Evolutionary conservation across 495 filamentous ascomycete genomes (phyloP).

Genomic region (Aspergillus mulundensis): DNA sequence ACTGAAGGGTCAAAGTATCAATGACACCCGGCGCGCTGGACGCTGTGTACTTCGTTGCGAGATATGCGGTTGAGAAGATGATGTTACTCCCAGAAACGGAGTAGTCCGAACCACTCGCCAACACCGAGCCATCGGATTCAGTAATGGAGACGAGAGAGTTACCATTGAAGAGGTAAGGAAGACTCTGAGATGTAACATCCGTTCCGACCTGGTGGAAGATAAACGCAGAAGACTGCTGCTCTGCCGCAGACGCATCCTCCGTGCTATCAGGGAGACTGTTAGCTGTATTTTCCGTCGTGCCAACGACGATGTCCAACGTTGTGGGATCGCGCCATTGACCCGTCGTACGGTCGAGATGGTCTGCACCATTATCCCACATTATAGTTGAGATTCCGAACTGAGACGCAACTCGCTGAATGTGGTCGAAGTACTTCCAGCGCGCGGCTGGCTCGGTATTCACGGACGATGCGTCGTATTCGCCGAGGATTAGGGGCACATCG

Average conservation of each 20-base stretch:
- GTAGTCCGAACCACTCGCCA: slow-evolving; percentile 42
- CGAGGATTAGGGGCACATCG: slow-evolving; percentile 51
- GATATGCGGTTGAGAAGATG: slow-evolving; percentile 45
- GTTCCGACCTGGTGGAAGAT: slow-evolving; percentile 53
- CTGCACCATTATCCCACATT: slow-evolving; percentile 56
- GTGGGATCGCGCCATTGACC: slow-evolving; percentile 49
- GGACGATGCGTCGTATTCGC: slow-evolving; percentile 54
- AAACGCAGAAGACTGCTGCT: slow-evolving; percentile 48
- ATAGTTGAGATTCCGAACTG: slow-evolving; percentile 45
- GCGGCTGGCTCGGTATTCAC: slow-evolving; percentile 49
- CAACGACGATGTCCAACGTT: slow-evolving; percentile 42
- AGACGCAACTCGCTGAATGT: slow-evolving; percentile 44
- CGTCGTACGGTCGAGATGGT: slow-evolving; percentile 38
- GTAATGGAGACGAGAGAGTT: slow-evolving; percentile 48
- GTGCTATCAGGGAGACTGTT: slow-evolving; percentile 56
- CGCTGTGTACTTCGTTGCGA: slow-evolving; percentile 38
- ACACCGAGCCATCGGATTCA: slow-evolving; percentile 28
- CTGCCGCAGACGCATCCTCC: slow-evolving; percentile 38
- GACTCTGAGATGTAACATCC: slow-evolving; percentile 33
- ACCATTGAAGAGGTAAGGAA: slow-evolving; percentile 51
- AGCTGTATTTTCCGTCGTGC: slow-evolving; percentile 35
- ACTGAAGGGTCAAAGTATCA: slow-evolving; percentile 49
- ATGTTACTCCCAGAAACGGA: slow-evolving; percentile 40
- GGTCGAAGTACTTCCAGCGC: slow-evolving; percentile 56
- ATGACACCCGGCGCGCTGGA: slow-evolving; percentile 38